These are phyloP conservation scores for Blastosporella zonata DNA, from an alignment of 1,284 basidiomycete species.

Conservation along the genomic window DNA sequence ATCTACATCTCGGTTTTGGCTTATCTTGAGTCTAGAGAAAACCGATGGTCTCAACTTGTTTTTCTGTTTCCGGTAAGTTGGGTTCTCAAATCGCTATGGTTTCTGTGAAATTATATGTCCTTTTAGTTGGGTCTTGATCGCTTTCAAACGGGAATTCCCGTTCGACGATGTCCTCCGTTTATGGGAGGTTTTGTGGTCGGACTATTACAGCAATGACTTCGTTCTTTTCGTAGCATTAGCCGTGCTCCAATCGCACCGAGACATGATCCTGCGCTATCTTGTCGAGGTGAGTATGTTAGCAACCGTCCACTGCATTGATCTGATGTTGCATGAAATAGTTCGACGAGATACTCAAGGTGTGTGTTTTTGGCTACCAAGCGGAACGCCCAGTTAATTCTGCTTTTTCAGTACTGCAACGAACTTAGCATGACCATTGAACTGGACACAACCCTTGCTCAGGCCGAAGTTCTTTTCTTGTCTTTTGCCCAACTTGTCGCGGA, in stretches of 20 bases:
- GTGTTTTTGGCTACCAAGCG: constrained; percentile 13
- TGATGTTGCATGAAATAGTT: constrained; percentile 45
- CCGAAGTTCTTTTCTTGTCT: constrained; percentile 89
- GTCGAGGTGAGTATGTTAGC: constrained; percentile 59
- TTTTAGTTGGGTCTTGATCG: constrained; percentile 78
- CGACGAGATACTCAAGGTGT: constrained; percentile 83
- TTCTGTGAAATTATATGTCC: neutral
- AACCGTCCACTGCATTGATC: neutral
- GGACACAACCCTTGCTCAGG: constrained; percentile 87
- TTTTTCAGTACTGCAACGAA: constrained; percentile 81
- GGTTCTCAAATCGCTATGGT: neutral
- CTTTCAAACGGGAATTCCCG: constrained; percentile 94
- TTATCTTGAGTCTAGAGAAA: constrained; percentile 55
- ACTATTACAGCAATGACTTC: constrained; percentile 85
- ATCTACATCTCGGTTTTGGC: neutral
- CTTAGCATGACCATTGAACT: constrained; percentile 93
- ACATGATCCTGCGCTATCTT: constrained; percentile 91
- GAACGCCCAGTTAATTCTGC: neutral
- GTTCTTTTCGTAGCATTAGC: constrained; percentile 95
- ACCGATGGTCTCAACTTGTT: constrained; percentile 92
- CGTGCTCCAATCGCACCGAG: constrained; percentile 89
- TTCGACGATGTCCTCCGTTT: constrained; percentile 86
- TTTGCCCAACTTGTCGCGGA: constrained; percentile 87
- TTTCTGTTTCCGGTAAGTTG: constrained; percentile 88
- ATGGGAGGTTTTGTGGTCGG: constrained; percentile 97